phyloP scores from a whole-genome alignment of 306 rosid genomes.

The Citrullus amarus region DNA sequence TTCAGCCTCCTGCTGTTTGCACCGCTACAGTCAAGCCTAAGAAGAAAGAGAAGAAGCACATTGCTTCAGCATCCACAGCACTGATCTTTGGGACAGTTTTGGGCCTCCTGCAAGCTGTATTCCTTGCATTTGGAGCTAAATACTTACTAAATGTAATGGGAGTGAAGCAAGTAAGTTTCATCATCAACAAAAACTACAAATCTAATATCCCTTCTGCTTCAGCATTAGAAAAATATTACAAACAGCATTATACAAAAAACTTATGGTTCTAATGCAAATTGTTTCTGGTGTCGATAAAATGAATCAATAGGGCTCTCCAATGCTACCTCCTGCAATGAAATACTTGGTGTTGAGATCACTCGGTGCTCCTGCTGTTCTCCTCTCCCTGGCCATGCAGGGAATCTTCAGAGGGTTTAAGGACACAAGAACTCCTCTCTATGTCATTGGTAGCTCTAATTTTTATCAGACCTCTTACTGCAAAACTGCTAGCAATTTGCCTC shows the following conservation, averaged over 20 bases:
- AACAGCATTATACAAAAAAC: background rate
- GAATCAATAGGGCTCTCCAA: slow-evolving; percentile 52
- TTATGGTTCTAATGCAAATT: too few species aligned
- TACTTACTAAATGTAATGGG: slow-evolving; percentile 75
- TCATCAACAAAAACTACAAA: background rate
- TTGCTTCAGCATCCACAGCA: slow-evolving; percentile 93
- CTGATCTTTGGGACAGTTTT: slow-evolving; percentile 68
- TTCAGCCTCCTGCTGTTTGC: slow-evolving; percentile 5
- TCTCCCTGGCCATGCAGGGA: slow-evolving; percentile 94
- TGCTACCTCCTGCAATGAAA: slow-evolving; percentile 63
- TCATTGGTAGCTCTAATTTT: slow-evolving; percentile 40
- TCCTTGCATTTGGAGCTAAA: slow-evolving; percentile 56
- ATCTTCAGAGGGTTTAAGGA: slow-evolving; percentile 92
- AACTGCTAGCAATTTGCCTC: background rate
- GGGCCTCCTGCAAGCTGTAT: slow-evolving; percentile 67
- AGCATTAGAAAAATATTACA: background rate
- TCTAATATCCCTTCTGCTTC: background rate
- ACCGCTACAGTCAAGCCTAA: slow-evolving; percentile 17
- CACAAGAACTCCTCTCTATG: slow-evolving; percentile 90
- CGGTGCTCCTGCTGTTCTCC: slow-evolving; percentile 99
- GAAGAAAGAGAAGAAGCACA: slow-evolving; percentile 33
- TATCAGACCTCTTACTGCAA: background rate
- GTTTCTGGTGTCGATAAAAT: background rate
- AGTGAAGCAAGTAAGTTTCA: slow-evolving; percentile 52
- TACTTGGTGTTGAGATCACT: slow-evolving; percentile 72